Evolutionary conservation across 495 filamentous ascomycete genomes (phyloP), one percentile per base, ranked within the genome.

Genomic region (Tuber borchii): DNA sequence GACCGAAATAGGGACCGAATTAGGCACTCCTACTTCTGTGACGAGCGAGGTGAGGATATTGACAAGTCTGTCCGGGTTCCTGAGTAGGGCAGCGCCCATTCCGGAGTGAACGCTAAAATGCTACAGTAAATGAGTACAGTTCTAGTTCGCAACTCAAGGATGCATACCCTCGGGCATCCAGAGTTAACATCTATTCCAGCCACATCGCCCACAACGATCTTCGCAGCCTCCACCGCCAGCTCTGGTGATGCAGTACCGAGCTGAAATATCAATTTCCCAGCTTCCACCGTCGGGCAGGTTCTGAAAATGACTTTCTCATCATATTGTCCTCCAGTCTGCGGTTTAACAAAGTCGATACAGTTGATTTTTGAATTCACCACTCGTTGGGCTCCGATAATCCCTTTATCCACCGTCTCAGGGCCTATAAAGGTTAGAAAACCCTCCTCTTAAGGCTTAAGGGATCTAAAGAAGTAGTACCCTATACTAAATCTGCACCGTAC

Each of bases 141-240:
- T 34, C 34, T 34, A 19, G 61, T 44, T 77, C 44, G 26, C 61
- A 45, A 65, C 3, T 37, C 19, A 45, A 22, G 70, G 37, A 26
- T 9, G 42, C 65, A 70, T 77, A 81, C 77, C 73, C 98, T 99
- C 0, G 95, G 95, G 84, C 95, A 99, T 8, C 95, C 95, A 8
- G 95, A 93, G 85, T 99, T 99, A 74, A 99, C 91, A 83, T 98
- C 95, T 75, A 99, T 97, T 56, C 96, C 95, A 0, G 90, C 90
- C 0, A 98, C 95, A 84, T 98, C 92, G 7, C 84, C 87, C 0
- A 93, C 96, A 16, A 99, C 91, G 9, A 97, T 82, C 76, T 89
- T 89, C 1, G 93, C 93, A 1, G 95, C 94, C 81, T 90, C 86
- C 0, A 98, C 93, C 8, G 96, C 95, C 31, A 89, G 87, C 22